Conservation (phyloP, 345 rosid genomes). For the Durio zibethinus region DNA sequence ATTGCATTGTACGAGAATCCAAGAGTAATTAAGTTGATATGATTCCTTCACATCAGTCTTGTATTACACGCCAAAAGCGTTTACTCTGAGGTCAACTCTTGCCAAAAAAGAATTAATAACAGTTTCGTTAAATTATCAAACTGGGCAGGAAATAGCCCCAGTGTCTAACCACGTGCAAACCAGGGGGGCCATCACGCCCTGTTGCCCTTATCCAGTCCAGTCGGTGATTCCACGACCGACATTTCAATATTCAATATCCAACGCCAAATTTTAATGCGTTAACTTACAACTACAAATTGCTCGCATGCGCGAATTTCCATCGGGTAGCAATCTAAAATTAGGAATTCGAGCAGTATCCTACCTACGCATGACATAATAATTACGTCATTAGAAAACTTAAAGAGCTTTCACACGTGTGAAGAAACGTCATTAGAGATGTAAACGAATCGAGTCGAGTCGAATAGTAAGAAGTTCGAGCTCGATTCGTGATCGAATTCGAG, state of each 20-base stretch:
- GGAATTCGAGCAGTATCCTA: neutral
- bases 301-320: neutral
- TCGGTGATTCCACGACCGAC: neutral
- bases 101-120: neutral
- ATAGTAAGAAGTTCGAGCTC: no score
- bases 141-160: neutral
- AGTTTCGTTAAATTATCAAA: neutral
- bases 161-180: conserved; percentile 4
- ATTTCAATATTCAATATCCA: neutral
- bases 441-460: no score
- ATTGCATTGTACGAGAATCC: neutral
- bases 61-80: neutral
- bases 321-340: neutral
- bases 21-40: neutral
- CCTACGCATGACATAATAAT: neutral
- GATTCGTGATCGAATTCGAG: no score
- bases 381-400: neutral
- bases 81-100: neutral
- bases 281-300: neutral
- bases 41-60: neutral
- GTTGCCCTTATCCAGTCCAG: conserved; percentile 1
- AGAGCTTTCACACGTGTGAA: neutral
- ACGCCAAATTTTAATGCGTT: neutral
- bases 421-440: no score
- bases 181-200: neutral